These are phyloP conservation scores for Populus tremula DNA, from an alignment of 345 rosid species.

Conservation along the genomic window DNA sequence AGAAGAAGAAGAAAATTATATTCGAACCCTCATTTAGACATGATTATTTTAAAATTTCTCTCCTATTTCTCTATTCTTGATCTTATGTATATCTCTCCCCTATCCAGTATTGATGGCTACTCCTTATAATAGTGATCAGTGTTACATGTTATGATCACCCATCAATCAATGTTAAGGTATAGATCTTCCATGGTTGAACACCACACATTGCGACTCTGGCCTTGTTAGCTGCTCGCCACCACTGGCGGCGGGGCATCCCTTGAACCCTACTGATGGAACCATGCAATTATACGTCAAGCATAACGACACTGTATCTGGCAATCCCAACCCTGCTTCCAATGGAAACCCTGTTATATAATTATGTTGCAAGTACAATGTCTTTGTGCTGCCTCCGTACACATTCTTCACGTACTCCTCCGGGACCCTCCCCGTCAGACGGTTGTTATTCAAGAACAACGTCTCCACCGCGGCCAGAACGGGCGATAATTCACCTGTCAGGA, in stretches of 20 bases:
- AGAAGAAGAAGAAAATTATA: too few relatives aligned
- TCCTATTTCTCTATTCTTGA: too few relatives aligned
- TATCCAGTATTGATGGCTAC: too few relatives aligned
- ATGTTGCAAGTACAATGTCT: slow-evolving; percentile 69
- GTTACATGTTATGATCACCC: background rate
- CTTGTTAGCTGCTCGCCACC: slow-evolving; percentile 51
- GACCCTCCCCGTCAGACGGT: slow-evolving; percentile 57
- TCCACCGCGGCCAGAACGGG: slow-evolving; percentile 55
- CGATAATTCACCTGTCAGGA: slow-evolving; percentile 52
- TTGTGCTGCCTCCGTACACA: slow-evolving; percentile 44
- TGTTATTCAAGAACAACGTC: slow-evolving; percentile 62
- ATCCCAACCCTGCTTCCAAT: slow-evolving; percentile 29
- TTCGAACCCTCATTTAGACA: too few relatives aligned
- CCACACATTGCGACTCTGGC: slow-evolving; percentile 59
- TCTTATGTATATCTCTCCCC: too few relatives aligned
- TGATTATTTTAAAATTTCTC: too few relatives aligned
- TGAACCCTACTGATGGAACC: slow-evolving; percentile 52
- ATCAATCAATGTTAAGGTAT: slow-evolving; percentile 12
- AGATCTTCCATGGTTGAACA: slow-evolving; percentile 37
- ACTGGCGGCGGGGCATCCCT: slow-evolving; percentile 56
- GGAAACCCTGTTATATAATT: slow-evolving; percentile 65
- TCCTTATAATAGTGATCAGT: too few relatives aligned
- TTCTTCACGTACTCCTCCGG: slow-evolving; percentile 59
- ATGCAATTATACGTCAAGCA: slow-evolving; percentile 86
- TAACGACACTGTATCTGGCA: slow-evolving; percentile 58